Evolutionary conservation across 78 protist species (phyloP).

Genomic region (Capsaspora owczarzaki): DNA sequence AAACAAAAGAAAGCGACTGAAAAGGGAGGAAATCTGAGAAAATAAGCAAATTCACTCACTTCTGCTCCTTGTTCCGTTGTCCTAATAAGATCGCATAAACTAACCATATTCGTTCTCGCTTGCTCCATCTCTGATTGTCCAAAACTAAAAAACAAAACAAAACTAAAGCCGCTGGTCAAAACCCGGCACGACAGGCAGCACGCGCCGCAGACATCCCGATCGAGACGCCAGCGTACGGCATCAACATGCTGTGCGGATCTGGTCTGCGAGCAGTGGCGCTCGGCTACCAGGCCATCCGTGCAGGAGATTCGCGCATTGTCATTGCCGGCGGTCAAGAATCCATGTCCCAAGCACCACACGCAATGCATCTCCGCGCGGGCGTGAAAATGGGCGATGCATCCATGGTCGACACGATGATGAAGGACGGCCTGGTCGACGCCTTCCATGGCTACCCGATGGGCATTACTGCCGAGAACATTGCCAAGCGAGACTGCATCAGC

Average conservation of each 20-base stretch:
- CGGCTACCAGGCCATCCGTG: slow-evolving; percentile 31
- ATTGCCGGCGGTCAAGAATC: slow-evolving; percentile 43
- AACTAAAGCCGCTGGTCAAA: background rate
- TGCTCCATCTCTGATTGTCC: no score
- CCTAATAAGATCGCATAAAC: no score
- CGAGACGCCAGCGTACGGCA: slow-evolving; percentile 22
- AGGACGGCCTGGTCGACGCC: slow-evolving; percentile 52
- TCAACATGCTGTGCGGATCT: slow-evolving; percentile 70
- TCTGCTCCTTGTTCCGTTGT: no score
- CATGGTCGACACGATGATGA: slow-evolving; percentile 37
- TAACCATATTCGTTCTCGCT: no score
- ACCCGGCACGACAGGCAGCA: background rate
- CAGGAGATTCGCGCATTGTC: slow-evolving; percentile 43
- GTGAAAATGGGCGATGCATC: slow-evolving; percentile 31
- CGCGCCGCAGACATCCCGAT: background rate
- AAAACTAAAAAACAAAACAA: no score
- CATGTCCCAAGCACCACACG: slow-evolving; percentile 53
- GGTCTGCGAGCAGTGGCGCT: slow-evolving; percentile 45
- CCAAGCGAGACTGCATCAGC: slow-evolving; percentile 36
- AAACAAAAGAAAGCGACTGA: no score
- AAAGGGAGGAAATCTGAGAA: no score
- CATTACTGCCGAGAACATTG: slow-evolving; percentile 61
- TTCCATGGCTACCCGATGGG: slow-evolving; percentile 50
- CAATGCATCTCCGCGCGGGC: slow-evolving; percentile 40
- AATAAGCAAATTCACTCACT: no score